Base-by-base conservation (phyloP, 2,329 filamentous ascomycete genomes). In the Beauveria australis region DNA sequence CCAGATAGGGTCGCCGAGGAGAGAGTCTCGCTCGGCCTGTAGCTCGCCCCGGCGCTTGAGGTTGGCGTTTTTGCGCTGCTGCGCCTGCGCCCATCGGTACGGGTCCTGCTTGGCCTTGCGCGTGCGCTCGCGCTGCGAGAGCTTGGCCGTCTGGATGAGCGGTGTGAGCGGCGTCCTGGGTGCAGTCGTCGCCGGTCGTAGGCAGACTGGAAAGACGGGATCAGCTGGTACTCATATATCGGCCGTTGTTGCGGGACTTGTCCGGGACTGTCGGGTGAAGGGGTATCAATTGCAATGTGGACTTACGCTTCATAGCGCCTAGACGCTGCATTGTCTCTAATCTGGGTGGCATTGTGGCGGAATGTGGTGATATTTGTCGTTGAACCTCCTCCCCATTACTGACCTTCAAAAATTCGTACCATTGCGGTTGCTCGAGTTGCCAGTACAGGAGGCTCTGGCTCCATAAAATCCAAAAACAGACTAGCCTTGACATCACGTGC, bases 61-160 rank as follows among this genome's bases (percentile, higher is more conserved):
- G 71, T 96, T 96, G 66, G 89, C 90, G 12, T 88, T 85, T 74
- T 93, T 96, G 64, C 91, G 87, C 71, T 92, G 90, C 68, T 89
- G 84, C 37, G 90, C 87, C 74, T 95, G 91, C 3, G 88, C 88
- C 74, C 89, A 84, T 62, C 87, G 81, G 71, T 95, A 97, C 0
- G 92, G 92, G 68, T 97, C 91, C 70, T 85, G 83, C 71, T 88
- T 86, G 62, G 82, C 83, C 64, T 83, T 80, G 63, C 83, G 81
- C 71, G 86, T 86, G 75, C 83, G 83, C 66, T 89, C 83, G 66
- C 84, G 80, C 56, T 76, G 76, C 44, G 85, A 84, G 24, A 87
- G 72, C 66, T 83, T 84, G 54, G 89, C 87, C 64, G 84, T 83
- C 66, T 90, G 85, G 66, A 83, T 76, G 71, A 87, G 71, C 67